phyloP scores from a whole-genome alignment of 495 filamentous ascomycete genomes.

The Astrothelium subdiscretum region DNA sequence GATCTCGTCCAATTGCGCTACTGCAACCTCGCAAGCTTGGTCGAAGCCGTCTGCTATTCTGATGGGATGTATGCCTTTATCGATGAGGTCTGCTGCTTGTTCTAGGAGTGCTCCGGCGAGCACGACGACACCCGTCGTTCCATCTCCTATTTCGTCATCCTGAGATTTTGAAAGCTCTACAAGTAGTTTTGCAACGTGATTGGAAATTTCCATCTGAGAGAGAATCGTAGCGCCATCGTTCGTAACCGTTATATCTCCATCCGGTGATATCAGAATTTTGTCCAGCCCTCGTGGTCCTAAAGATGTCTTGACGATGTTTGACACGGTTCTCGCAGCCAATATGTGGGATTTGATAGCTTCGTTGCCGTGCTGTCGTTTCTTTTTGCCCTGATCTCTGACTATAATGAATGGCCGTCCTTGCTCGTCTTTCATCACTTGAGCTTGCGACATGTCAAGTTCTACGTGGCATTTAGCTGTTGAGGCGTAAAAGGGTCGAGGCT shows the following conservation, averaged over 20 bases:
- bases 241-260: conserved; percentile 98
- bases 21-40: conserved; percentile 89
- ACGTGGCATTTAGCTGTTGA: not conserved
- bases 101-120: conserved; percentile 90
- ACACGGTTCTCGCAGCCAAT: conserved; percentile 86
- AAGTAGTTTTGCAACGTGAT: conserved; percentile 93
- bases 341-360: conserved; percentile 98
- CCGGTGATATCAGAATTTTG: conserved; percentile 97
- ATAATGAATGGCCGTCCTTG: conserved; percentile 95
- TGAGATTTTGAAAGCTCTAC: conserved; percentile 99
- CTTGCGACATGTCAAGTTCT: conserved; percentile 27
- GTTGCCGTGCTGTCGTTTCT: conserved; percentile 91
- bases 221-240: conserved; percentile 98
- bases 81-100: conserved; percentile 95
- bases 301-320: conserved; percentile 95
- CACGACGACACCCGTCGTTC: conserved; percentile 96
- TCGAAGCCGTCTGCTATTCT: conserved; percentile 97
- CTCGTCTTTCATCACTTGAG: conserved; percentile 79
- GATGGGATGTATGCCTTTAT: conserved; percentile 99
- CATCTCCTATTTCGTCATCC: conserved; percentile 97
- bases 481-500: not conserved
- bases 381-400: conserved; percentile 96
- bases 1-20: conserved; percentile 83
- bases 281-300: conserved; percentile 92
- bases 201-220: conserved; percentile 96